phyloP scores from a whole-genome alignment of 2,329 filamentous ascomycete species.

The Incumbomyces delicatus region DNA sequence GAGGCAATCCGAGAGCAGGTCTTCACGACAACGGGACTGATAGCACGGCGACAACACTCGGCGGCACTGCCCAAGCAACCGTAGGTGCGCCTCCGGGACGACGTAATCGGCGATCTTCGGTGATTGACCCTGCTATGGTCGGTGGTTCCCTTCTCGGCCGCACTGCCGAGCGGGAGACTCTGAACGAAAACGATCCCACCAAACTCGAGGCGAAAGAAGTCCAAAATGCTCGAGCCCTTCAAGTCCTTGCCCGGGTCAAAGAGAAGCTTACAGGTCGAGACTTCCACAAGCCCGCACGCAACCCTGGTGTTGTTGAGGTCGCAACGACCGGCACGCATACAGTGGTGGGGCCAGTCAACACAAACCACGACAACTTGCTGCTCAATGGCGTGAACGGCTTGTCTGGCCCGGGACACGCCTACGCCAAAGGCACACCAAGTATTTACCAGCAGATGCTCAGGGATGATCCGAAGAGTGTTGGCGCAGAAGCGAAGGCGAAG shows the following conservation, averaged over 20 bases:
- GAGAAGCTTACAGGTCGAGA: constrained; percentile 93
- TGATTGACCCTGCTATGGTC: constrained; percentile 44
- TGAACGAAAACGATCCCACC: constrained; percentile 3
- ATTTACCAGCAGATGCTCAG: constrained; percentile 1
- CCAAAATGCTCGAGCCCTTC: constrained; percentile 85
- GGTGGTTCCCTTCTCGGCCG: constrained; percentile 24
- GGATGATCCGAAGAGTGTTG: constrained; percentile 6
- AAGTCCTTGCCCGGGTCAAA: constrained; percentile 82
- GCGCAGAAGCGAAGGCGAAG: neutral
- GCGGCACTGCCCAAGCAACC: constrained; percentile 27
- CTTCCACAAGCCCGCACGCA: constrained; percentile 58
- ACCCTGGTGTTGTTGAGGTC: neutral
- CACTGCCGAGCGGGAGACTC: constrained; percentile 27
- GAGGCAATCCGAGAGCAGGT: constrained; percentile 24
- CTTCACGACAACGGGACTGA: constrained; percentile 18
- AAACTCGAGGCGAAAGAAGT: constrained; percentile 51
- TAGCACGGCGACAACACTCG: constrained; percentile 4
- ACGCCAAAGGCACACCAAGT: neutral
- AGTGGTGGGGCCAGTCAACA: constrained; percentile 5
- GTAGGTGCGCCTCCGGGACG: constrained; percentile 21
- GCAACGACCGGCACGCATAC: constrained; percentile 4
- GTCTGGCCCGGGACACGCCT: neutral
- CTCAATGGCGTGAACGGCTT: neutral
- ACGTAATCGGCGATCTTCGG: constrained; percentile 56
- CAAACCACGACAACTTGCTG: constrained; percentile 4